Percentiles rank a stretch among this genome's conserved stretches.
phyloP scores from a whole-genome alignment of 164 flowering plant genomes.

The Vitis amurensis region DNA sequence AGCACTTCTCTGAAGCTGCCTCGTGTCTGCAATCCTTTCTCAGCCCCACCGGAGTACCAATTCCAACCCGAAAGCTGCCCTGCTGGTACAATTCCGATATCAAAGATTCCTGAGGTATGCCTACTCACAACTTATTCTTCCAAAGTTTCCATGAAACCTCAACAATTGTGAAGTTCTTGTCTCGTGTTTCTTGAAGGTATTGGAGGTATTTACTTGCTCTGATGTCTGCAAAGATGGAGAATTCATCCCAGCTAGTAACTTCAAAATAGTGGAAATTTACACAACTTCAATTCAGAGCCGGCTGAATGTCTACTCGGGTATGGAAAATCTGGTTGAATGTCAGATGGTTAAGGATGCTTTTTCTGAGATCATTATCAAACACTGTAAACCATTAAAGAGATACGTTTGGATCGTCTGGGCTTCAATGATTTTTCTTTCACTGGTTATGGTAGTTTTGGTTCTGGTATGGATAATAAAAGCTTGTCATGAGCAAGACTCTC shows the following conservation, averaged over 20 bases:
- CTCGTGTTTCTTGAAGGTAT: constrained; percentile 33
- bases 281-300: constrained; percentile 62
- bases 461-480: constrained; percentile 43
- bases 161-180: too few relatives aligned
- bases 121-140: too few relatives aligned
- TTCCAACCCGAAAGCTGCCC: constrained; percentile 68
- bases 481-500: constrained; percentile 32
- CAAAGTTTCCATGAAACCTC: too few relatives aligned
- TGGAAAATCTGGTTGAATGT: constrained; percentile 74
- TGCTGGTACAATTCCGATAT: constrained; percentile 47
- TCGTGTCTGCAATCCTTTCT: constrained; percentile 80
- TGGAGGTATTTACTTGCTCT: constrained; percentile 51
- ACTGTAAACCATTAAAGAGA: constrained; percentile 75
- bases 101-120: constrained; percentile 75
- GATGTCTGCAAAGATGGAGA: constrained; percentile 45
- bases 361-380: constrained; percentile 49
- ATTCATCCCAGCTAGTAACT: constrained; percentile 29
- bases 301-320: constrained; percentile 61
- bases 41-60: constrained; percentile 61
- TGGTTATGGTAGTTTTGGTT: constrained; percentile 54
- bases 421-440: constrained; percentile 42
- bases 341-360: constrained; percentile 64
- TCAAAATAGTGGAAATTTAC: constrained; percentile 44
- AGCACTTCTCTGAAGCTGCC: constrained; percentile 20
- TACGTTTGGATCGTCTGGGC: constrained; percentile 57